Base-by-base conservation (phyloP, 805 yeast species). In the Hanseniaspora vineae region DNA sequence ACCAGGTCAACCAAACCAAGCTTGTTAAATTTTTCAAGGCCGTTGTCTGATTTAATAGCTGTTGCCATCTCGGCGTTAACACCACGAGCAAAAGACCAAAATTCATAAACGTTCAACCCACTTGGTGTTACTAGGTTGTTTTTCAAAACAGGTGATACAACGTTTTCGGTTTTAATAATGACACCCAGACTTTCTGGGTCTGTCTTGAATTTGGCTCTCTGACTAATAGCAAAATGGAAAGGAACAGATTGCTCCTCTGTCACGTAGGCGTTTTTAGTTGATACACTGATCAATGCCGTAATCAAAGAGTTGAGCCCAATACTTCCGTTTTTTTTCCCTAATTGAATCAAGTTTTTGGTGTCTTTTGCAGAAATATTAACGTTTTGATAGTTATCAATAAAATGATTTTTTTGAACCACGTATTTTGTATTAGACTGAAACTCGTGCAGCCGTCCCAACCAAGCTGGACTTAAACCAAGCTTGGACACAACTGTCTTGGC, bases 231-330 rank as follows among this genome's bases (percentile, higher is more conserved):
- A 20, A 43, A n/a, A 19, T 19, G 31, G 13, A 45, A 8, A 5
- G 17, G 31, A 5, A 29, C 40, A 17, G 32, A 14, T 12, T 20
- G 33, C 14, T 35, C 31, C 4, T 31, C 31, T 14, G 2, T 4
- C 3, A 29, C 39, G 8, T 19, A 20, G 14, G 29, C 20, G 13
- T 32, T 45, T 39, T 31, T 42, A 5, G 44, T 37, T 13, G 47
- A 6, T 11, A 45, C 11, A 13, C 31, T 29, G 18, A 45, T 35
- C 14, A 39, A 18, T 10, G 44, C 31, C 2, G 29, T 31, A 17
- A 45, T 17, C 32, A 45, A 45, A 12, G 47, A 12, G 18, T 39
- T 45, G 3, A 45, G 18, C 11, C 43, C 39, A 6, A 45, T 19
- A 6, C 32, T 39, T 31, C 31, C 40, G 23, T 44, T 39, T 31